A percentile compares a stretch with the other conserved stretches of the same genome.
These are phyloP conservation scores for Ampelocalamus luodianensis DNA, from an alignment of 176 grass and related monocot genomes.

Conservation along the genomic window DNA sequence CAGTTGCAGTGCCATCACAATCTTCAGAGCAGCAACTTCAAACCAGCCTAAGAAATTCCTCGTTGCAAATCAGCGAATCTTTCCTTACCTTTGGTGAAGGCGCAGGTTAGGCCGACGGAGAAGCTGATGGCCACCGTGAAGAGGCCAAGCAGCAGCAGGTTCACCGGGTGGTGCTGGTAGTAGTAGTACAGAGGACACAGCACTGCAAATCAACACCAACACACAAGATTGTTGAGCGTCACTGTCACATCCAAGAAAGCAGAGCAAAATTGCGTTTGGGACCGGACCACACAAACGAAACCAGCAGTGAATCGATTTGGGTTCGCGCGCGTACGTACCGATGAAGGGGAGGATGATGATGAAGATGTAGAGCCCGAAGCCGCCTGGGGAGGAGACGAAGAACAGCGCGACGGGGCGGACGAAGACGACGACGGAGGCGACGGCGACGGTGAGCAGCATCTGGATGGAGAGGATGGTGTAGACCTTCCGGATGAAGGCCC, in stretches of 20 bases:
- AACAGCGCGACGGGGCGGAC: constrained; percentile 70
- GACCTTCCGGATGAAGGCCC: constrained; percentile 86
- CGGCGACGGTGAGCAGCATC: constrained; percentile 79
- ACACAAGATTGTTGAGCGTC: neutral
- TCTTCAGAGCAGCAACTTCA: neutral
- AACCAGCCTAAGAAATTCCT: too few species aligned
- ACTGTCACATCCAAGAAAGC: neutral
- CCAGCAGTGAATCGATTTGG: neutral
- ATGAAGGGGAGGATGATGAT: constrained; percentile 90
- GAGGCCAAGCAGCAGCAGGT: constrained; percentile 73
- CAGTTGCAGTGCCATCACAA: neutral
- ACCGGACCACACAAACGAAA: neutral
- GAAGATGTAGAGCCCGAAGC: constrained; percentile 87
- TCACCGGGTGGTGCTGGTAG: constrained; percentile 75
- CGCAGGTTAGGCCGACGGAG: constrained; percentile 79
- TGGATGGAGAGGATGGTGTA: constrained; percentile 88
- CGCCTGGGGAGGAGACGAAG: constrained; percentile 74
- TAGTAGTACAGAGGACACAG: constrained; percentile 92
- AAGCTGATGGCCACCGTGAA: constrained; percentile 93
- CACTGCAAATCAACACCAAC: constrained; percentile 47
- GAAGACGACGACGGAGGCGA: constrained; percentile 75
- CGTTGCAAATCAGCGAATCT: neutral
- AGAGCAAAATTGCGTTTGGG: neutral
- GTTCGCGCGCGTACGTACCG: constrained; percentile 22
- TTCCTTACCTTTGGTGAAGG: constrained; percentile 70